Evolutionary conservation across 1,139 yeast genomes (phyloP).

Genomic region (Saccharomyces hybrid): DNA sequence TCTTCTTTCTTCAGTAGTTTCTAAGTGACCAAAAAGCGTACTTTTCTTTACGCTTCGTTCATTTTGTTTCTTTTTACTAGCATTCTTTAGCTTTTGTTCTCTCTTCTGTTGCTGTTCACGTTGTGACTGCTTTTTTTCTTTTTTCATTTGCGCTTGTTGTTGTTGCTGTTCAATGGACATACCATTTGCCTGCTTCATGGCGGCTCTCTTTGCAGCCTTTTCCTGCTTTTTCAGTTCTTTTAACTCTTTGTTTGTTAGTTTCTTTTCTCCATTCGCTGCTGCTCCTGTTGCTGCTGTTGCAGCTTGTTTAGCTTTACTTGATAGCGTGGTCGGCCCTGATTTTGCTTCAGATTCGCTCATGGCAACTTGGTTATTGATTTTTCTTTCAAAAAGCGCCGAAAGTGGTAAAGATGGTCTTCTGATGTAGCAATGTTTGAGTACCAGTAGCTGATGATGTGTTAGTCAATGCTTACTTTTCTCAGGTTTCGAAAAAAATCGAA

Average conservation of each 20-base stretch:
- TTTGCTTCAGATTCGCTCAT: slow-evolving; percentile 2
- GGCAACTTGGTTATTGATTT: background rate
- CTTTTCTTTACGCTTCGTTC: slow-evolving; percentile 30
- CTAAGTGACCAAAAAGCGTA: slow-evolving; percentile 80
- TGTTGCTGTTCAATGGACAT: slow-evolving; percentile 32
- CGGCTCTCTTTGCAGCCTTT: slow-evolving; percentile 73
- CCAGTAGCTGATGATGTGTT: background rate
- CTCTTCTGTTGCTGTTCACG: slow-evolving; percentile 24
- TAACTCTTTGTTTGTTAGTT: slow-evolving; percentile 69
- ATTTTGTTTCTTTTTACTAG: slow-evolving; percentile 42
- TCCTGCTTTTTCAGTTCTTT: slow-evolving; percentile 84
- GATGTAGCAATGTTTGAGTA: background rate
- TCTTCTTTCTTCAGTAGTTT: slow-evolving; percentile 71
- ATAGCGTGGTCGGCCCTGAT: background rate
- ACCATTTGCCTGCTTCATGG: slow-evolving; percentile 32
- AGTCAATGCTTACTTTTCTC: background rate
- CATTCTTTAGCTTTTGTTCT: slow-evolving; percentile 35
- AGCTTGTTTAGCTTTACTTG: slow-evolving; percentile 4
- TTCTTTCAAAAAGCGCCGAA: background rate
- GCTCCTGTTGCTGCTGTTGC: slow-evolving; percentile 6
- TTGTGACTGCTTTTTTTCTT: slow-evolving; percentile 32
- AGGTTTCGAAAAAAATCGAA: background rate
- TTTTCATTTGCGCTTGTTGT: slow-evolving; percentile 29
- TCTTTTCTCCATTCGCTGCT: slow-evolving; percentile 19
- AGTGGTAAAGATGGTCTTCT: background rate